Evolutionary conservation across 2,329 filamentous ascomycete species (phyloP).

Genomic region (Botrytis porri): DNA sequence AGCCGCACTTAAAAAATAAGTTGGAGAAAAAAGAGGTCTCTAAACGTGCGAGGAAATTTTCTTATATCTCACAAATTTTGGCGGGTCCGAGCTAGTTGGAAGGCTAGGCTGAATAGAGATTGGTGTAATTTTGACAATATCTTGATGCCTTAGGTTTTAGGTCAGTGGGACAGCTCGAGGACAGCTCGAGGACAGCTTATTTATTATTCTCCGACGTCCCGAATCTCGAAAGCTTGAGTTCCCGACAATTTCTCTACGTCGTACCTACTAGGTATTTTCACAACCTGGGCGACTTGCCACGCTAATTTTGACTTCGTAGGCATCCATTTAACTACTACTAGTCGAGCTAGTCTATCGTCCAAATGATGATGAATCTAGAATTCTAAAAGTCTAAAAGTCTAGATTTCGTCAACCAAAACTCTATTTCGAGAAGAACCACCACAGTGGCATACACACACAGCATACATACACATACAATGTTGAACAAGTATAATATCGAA

Average conservation of each 20-base stretch:
- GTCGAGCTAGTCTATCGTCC: too few relatives aligned
- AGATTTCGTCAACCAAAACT: not conserved
- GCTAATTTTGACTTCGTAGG: not conserved
- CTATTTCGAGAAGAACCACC: not conserved
- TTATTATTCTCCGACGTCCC: not conserved
- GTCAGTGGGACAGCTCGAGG: not conserved
- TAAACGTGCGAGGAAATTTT: not conserved
- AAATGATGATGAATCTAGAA: not conserved
- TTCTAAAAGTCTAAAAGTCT: not conserved
- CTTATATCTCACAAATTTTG: not conserved
- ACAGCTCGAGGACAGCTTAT: too few relatives aligned
- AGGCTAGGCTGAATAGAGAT: not conserved
- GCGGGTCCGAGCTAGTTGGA: not conserved
- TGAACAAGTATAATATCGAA: not conserved
- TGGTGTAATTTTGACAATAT: not conserved
- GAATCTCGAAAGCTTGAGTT: not conserved
- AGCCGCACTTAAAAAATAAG: conserved; percentile 36
- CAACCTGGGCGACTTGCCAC: not conserved
- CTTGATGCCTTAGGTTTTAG: not conserved
- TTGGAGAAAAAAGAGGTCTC: not conserved
- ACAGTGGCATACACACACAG: not conserved
- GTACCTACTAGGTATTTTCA: too few relatives aligned
- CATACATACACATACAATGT: not conserved
- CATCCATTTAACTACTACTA: not conserved
- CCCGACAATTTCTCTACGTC: not conserved